Evolutionary conservation across 257 asterid genomes (phyloP), one percentile per base, ranked within the genome.

Genomic region (Lycium ferocissimum): DNA sequence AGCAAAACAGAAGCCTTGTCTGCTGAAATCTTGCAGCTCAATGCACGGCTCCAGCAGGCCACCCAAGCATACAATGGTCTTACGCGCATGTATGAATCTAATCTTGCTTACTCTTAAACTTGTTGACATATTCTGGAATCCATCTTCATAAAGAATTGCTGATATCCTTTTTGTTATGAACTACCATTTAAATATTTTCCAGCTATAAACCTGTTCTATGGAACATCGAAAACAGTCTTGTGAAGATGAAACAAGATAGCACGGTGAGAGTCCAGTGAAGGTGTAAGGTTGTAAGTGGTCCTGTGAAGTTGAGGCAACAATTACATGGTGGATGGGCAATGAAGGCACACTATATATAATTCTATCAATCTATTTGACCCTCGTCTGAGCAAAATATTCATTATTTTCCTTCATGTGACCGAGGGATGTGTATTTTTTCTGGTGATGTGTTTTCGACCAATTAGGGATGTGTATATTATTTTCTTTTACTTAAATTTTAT

Each of bases 141-240:
- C n/a, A 35, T 80, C 47, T 22, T 76, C 18, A 45, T 11, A 51
- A 51, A 43, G 54, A 65, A 8, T 45, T 40, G 59, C 38, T 53
- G 10, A 57, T 88, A 47, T 15, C 40, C 72, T 61, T 37, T 54
- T 75, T 65, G 85, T 43, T 85, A 40, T 26, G 35, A 40, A 82
- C 75, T 9, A 4, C 47, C 70, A 43, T 65, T 49, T 5, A 1
- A 66, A 33, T 12, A 80, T 81, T 71, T 84, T 86, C 84, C 98
- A 95, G 98, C 82, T 95, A 95, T 80, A 92, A 93, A 84, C 98
- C 98, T 3, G 91, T 95, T 63, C 83, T 95, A 86, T 90, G 97
- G 82, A 95, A 91, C 83, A 92, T 95, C 83, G 96, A 95, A 91
- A 93, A 84, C 67, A 89, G 93, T 84, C 98, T 95, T 35, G 78